Percentiles rank a stretch among this genome's conserved stretches.
These are phyloP conservation scores for Saccharomycopsis amapae DNA, from an alignment of 805 yeast genomes.

Conservation along the genomic window DNA sequence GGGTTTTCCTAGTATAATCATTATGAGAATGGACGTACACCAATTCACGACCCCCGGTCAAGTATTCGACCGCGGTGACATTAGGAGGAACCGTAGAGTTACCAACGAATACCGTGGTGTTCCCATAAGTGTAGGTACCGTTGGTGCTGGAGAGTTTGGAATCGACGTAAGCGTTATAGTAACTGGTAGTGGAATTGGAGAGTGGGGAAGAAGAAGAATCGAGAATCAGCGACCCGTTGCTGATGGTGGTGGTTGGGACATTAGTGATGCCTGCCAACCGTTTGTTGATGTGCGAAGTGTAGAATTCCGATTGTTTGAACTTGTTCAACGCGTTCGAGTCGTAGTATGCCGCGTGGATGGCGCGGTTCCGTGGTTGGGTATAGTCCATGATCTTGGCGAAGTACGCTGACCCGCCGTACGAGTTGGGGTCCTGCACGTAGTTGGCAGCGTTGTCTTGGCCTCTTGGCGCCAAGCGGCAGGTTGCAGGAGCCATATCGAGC, in stretches of 20 bases:
- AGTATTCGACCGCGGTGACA: slow-evolving; percentile 9
- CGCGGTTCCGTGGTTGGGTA: neutral
- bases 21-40: slow-evolving; percentile 54
- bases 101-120: neutral
- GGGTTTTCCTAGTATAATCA: slow-evolving; percentile 55
- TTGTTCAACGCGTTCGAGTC: neutral
- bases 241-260: neutral
- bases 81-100: slow-evolving; percentile 3
- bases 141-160: neutral
- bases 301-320: slow-evolving; percentile 8
- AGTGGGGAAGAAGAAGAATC: neutral
- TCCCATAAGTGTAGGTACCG: neutral
- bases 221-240: neutral
- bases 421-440: neutral
- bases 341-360: slow-evolving; percentile 7
- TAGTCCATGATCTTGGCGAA: slow-evolving; percentile 1
- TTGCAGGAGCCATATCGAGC: neutral
- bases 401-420: neutral
- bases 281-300: slow-evolving; percentile 2
- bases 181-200: too few relatives aligned
- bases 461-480: neutral
- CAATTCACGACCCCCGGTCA: slow-evolving; percentile 15
- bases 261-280: neutral
- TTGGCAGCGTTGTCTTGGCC: slow-evolving; percentile 1
- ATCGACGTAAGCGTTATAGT: neutral